Evolutionary conservation across 495 filamentous ascomycete species (phyloP).

Genomic region (Penicillium goetzii): DNA sequence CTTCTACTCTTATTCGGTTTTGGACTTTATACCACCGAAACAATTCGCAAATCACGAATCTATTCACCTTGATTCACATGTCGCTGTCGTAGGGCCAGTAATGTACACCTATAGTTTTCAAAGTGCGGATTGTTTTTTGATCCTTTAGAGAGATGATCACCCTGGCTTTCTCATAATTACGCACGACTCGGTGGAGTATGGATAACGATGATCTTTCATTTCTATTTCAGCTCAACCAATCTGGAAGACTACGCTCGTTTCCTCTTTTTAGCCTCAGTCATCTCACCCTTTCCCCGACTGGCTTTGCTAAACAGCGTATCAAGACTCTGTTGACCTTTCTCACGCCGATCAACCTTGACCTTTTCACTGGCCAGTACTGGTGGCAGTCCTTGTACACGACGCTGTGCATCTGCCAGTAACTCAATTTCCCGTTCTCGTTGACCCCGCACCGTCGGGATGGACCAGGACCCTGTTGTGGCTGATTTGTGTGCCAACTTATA

Average conservation of each 20-base stretch:
- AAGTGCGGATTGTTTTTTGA: background rate
- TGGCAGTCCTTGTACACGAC: slow-evolving; percentile 35
- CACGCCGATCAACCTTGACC: slow-evolving; percentile 31
- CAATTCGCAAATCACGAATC: slow-evolving; percentile 14
- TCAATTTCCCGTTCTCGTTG: slow-evolving; percentile 42
- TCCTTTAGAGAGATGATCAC: background rate
- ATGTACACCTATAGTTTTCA: background rate
- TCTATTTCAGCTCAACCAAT: background rate
- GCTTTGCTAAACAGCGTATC: slow-evolving; percentile 35
- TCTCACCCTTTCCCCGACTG: background rate
- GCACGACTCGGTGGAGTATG: background rate
- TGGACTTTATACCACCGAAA: slow-evolving; percentile 26
- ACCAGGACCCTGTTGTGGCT: slow-evolving; percentile 35
- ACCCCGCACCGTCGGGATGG: slow-evolving; percentile 38
- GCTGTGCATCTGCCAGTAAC: slow-evolving; percentile 38
- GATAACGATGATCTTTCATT: background rate
- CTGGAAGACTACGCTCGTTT: background rate
- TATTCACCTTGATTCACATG: background rate
- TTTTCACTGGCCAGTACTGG: slow-evolving; percentile 40
- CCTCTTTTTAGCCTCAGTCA: slow-evolving; percentile 1
- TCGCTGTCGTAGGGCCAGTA: background rate
- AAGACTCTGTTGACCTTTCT: slow-evolving; percentile 40
- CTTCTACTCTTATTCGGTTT: background rate
- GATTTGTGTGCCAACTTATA: slow-evolving; percentile 43
- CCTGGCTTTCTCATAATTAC: background rate